Evolutionary conservation across 257 asterid species (phyloP), one percentile per base, ranked within the genome.

Genomic region (Oldenlandia corymbosa): DNA sequence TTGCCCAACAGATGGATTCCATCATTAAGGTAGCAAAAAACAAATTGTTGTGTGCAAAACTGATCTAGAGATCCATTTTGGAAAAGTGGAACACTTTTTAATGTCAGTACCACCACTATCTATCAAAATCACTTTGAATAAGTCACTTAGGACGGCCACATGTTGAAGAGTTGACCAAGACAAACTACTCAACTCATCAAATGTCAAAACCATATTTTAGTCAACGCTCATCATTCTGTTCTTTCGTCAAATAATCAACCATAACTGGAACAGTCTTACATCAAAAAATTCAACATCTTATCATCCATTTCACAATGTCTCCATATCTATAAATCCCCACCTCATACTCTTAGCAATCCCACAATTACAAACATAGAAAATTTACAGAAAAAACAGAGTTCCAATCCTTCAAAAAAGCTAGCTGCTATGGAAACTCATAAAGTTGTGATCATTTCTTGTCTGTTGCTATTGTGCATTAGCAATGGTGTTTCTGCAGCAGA

Each of bases 61-160:
- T n/a, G n/a, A n/a, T n/a, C n/a, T n/a, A n/a, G n/a, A n/a, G n/a
- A n/a, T n/a, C n/a, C n/a, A n/a, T n/a, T n/a, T n/a, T n/a, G n/a
- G n/a, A n/a, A n/a, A n/a, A n/a, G n/a, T n/a, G n/a, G n/a, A n/a
- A n/a, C n/a, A n/a, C n/a, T n/a, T n/a, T n/a, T n/a, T n/a, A n/a
- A n/a, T n/a, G n/a, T n/a, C n/a, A n/a, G n/a, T n/a, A n/a, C n/a
- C n/a, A n/a, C n/a, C n/a, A n/a, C n/a, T n/a, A n/a, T n/a, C n/a
- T n/a, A n/a, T n/a, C n/a, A n/a, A n/a, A n/a, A n/a, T 18, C 57
- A 18, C 54, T 63, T 63, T 63, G 68, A 63, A 48, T 28, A 20
- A 63, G 34, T 48, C 68, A 63, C 58, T 37, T 10, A 20, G 48
- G 62, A n/a, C 62, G 68, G 37, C 68, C n/a, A 3, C 41, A 18